Evolutionary conservation across 495 filamentous ascomycete genomes (phyloP).

Genomic region (Parathielavia appendiculata): DNA sequence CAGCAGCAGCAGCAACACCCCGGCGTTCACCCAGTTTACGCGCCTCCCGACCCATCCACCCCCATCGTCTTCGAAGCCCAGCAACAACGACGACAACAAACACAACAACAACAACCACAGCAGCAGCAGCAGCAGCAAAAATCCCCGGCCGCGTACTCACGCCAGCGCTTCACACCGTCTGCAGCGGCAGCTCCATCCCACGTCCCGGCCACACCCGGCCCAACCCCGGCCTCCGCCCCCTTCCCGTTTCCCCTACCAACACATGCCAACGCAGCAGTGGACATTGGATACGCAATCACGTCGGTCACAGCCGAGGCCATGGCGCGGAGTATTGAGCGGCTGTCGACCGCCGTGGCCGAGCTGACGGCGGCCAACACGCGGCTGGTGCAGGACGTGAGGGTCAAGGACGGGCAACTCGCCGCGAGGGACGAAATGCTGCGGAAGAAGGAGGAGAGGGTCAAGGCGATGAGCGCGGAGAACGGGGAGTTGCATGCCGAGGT

Average conservation of each 20-base stretch:
- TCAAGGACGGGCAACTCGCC: conserved; percentile 1
- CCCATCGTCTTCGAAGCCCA: too few species aligned
- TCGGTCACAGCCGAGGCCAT: conserved; percentile 10
- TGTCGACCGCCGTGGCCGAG: conserved; percentile 3
- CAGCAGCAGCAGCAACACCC: too few species aligned
- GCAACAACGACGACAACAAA: background rate
- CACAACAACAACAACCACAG: conserved; percentile 1
- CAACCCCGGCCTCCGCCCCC: too few species aligned
- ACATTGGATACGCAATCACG: conserved; percentile 4
- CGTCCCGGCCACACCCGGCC: background rate
- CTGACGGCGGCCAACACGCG: conserved; percentile 9
- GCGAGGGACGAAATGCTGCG: background rate
- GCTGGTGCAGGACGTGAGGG: conserved; percentile 9
- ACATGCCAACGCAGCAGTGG: background rate
- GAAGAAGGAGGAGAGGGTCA: conserved; percentile 4
- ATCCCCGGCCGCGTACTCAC: background rate
- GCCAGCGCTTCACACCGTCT: background rate
- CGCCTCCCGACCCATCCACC: too few species aligned
- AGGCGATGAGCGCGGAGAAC: background rate
- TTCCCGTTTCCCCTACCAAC: background rate
- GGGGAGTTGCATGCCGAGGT: background rate
- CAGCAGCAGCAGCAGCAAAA: background rate
- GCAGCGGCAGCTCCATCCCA: background rate
- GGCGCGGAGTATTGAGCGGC: conserved; percentile 10
- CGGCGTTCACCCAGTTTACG: too few species aligned